Evolutionary conservation across 176 grass and related monocot species (phyloP).

Genomic region (Calamus simplicifolius): DNA sequence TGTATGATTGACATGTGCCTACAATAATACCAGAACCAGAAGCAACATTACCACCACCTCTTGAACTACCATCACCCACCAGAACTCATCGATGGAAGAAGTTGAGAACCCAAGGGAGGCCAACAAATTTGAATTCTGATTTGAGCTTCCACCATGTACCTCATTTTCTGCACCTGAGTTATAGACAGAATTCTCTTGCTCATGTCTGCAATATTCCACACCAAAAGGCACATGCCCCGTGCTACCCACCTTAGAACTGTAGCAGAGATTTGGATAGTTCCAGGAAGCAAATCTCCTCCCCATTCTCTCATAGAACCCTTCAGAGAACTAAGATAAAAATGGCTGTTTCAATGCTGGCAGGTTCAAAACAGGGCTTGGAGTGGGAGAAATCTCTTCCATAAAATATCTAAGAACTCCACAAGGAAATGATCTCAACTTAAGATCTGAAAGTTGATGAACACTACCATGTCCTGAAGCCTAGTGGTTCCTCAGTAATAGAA

Average conservation of each 20-base stretch:
- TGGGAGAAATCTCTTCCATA: no score
- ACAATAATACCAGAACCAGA: slow-evolving; percentile 30
- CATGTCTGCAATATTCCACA: slow-evolving; percentile 39
- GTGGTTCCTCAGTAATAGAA: neutral
- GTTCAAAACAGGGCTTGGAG: no score
- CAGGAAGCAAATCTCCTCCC: slow-evolving; percentile 80
- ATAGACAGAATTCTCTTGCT: slow-evolving; percentile 2
- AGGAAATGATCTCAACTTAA: no score
- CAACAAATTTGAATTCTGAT: slow-evolving; percentile 40
- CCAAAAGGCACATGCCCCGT: slow-evolving; percentile 23
- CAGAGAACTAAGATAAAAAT: slow-evolving; percentile 20
- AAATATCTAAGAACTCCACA: no score
- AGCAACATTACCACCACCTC: slow-evolving; percentile 10
- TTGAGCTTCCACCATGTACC: slow-evolving; percentile 20
- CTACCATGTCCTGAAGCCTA: no score
- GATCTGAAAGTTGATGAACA: no score
- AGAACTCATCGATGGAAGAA: slow-evolving; percentile 7
- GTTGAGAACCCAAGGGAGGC: slow-evolving; percentile 16
- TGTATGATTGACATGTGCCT: neutral
- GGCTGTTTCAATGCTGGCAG: no score
- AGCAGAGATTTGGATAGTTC: slow-evolving; percentile 81
- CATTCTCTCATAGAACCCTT: slow-evolving; percentile 64
- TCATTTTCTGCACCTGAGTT: slow-evolving; percentile 8
- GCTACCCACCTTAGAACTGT: slow-evolving; percentile 12
- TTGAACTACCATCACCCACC: slow-evolving; percentile 30